Conservation (phyloP, 2,329 filamentous ascomycete species). For the Pseudocercospora fijiensis region DNA sequence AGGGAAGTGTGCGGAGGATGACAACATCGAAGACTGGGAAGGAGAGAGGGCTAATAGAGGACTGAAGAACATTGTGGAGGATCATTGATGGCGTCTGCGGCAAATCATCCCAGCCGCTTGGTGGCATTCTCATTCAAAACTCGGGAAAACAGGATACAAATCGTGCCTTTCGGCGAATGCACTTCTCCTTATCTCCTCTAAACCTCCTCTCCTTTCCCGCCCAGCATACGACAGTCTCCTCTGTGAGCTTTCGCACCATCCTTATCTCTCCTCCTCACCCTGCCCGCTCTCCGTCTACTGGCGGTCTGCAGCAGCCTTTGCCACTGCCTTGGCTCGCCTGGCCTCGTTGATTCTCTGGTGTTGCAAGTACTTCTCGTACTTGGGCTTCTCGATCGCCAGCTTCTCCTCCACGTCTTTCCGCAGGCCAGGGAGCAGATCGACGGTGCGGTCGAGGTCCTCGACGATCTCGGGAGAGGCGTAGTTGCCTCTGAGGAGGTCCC, state of each 20-base stretch:
- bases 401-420: neutral
- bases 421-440: neutral
- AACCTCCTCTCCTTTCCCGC: neutral
- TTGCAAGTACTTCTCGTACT: neutral
- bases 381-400: neutral
- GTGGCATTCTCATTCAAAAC: neutral
- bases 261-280: neutral
- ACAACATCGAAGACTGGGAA: neutral
- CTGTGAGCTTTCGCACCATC: neutral
- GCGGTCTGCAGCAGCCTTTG: neutral
- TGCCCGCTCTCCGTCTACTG: neutral
- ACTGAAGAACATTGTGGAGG: neutral
- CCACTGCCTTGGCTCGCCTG: neutral
- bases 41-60: neutral
- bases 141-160: neutral
- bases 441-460: neutral
- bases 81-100: neutral
- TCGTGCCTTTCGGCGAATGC: neutral
- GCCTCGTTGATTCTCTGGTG: neutral
- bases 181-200: neutral
- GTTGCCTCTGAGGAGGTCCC: conserved; percentile 7
- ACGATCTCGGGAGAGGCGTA: neutral
- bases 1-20: neutral
- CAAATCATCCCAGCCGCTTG: neutral
- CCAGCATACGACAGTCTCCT: neutral